Percentiles rank a stretch among this genome's conserved stretches.
Evolutionary conservation across 176 grass and related monocot genomes (phyloP).

Genomic region (Raddia guianensis): DNA sequence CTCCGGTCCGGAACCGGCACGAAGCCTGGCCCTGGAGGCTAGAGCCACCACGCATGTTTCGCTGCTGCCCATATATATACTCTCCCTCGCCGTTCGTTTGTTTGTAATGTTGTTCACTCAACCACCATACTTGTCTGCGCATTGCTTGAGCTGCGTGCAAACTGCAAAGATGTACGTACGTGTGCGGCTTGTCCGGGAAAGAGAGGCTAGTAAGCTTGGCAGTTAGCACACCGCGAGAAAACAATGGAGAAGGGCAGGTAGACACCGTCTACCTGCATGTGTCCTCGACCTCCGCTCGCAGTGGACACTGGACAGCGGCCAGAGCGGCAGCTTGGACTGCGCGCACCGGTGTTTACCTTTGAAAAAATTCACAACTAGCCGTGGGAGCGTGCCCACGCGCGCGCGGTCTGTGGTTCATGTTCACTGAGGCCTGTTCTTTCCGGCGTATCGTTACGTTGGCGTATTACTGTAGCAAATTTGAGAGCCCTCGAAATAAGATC

Average conservation of each 20-base stretch:
- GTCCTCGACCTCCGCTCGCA: not conserved
- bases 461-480: no score
- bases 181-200: not conserved
- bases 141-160: not conserved
- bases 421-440: no score
- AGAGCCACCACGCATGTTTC: not conserved
- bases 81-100: not conserved
- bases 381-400: no score
- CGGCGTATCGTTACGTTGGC: no score
- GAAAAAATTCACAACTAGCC: no score
- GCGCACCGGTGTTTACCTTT: not conserved
- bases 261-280: not conserved
- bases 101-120: not conserved
- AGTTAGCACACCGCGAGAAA: not conserved
- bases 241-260: not conserved
- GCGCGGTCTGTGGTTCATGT: no score
- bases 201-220: not conserved
- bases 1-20: not conserved
- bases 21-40: not conserved
- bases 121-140: not conserved
- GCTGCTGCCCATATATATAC: not conserved
- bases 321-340: constrained; percentile 24
- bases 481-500: no score
- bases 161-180: no score
- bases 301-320: not conserved